Conservation (phyloP, 345 rosid species). For the Eucalyptus tenuipes region DNA sequence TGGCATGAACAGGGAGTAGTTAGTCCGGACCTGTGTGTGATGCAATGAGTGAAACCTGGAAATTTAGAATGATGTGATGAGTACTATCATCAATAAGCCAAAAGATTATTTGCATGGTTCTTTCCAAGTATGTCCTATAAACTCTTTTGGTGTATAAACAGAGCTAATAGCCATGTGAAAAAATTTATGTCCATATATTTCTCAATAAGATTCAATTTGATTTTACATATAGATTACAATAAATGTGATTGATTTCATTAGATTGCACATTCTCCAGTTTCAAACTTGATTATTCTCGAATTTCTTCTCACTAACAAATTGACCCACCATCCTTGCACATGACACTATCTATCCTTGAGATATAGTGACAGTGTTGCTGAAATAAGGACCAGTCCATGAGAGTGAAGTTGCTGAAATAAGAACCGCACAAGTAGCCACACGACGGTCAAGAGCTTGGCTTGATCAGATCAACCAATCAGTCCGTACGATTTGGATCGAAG, state of each 20-base stretch:
- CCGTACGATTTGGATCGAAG: not conserved
- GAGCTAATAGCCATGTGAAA: not conserved
- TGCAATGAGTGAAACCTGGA: conserved; percentile 2
- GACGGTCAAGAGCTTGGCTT: not conserved
- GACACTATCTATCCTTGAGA: not conserved
- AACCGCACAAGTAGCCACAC: not conserved
- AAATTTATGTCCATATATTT: not conserved
- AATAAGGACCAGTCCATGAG: not conserved
- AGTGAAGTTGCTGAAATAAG: not conserved
- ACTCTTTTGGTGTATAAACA: not conserved
- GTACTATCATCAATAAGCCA: not conserved
- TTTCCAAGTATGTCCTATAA: not conserved
- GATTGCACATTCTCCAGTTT: not conserved
- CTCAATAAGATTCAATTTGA: not conserved
- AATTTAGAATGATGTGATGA: not conserved
- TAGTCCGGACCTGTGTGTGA: conserved; percentile 2
- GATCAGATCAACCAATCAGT: not conserved
- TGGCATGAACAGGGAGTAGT: conserved; percentile 7
- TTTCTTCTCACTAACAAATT: not conserved
- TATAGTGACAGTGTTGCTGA: not conserved
- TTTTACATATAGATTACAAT: not conserved
- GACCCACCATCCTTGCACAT: not conserved
- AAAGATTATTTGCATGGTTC: not conserved
- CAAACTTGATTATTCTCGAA: not conserved
- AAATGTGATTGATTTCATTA: not conserved